Evolutionary conservation across 176 grass and related monocot genomes (phyloP).

Genomic region (Musa troglodytarum): DNA sequence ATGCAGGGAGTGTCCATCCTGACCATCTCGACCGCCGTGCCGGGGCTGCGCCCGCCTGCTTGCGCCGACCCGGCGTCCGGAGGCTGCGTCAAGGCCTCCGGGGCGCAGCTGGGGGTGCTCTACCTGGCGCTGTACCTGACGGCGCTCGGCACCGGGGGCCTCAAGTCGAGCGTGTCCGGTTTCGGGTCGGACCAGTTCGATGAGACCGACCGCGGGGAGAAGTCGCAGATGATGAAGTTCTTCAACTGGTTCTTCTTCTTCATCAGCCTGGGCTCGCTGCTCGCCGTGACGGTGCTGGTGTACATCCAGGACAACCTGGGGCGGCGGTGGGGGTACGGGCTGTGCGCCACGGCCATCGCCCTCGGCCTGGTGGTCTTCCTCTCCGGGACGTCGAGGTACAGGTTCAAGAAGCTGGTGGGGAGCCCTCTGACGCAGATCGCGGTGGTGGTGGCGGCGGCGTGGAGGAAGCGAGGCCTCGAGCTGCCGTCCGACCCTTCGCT

Average conservation of each 20-base stretch:
- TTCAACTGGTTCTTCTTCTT: conserved; percentile 99
- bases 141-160: conserved; percentile 71
- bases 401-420: conserved; percentile 71
- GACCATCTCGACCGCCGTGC: conserved; percentile 59
- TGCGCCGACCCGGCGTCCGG: conserved; percentile 18
- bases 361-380: conserved; percentile 54
- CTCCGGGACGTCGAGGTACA: conserved; percentile 51
- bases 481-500: conserved; percentile 42
- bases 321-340: conserved; percentile 55
- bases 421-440: conserved; percentile 84
- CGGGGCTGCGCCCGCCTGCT: conserved; percentile 36
- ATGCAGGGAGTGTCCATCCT: conserved; percentile 73
- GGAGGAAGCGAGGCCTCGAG: conserved; percentile 44
- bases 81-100: conserved; percentile 34
- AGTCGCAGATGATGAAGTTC: conserved; percentile 69
- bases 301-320: conserved; percentile 89
- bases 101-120: conserved; percentile 44
- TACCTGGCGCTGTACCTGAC: conserved; percentile 74
- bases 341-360: conserved; percentile 46
- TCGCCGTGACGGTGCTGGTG: conserved; percentile 78
- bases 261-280: conserved; percentile 77
- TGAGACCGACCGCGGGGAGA: conserved; percentile 37
- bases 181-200: conserved; percentile 97
- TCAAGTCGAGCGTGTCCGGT: conserved; percentile 87
- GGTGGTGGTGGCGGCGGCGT: conserved; percentile 46